Evolutionary conservation across 805 yeast species (phyloP), one percentile per base, ranked within the genome.

Genomic region (Starmerella floricola): DNA sequence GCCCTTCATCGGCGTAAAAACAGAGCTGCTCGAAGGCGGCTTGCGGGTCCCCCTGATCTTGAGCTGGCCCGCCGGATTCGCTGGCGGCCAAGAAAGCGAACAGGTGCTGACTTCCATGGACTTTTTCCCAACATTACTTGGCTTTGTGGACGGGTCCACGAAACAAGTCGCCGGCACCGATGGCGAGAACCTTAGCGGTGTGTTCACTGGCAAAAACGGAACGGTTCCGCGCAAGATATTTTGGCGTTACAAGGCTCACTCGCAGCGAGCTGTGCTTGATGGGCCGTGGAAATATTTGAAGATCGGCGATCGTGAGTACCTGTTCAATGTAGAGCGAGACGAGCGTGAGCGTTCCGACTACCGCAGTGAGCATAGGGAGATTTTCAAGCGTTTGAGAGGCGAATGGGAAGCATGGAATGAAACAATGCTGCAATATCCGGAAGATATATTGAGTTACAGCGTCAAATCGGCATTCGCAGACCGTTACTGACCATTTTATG

Each of bases 1-100:
- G 50, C 78, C 80, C 2, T 55, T 71, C 34, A 45, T 58, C 3
- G 58, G 60, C 69, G 72, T 65, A 55, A 74, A 74, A 52, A 66
- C 67, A 64, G 74, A 74, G 71, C 68, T 76, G 3, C 62, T 72
- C 3, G 79, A 75, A 54, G 79, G 79, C 20, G 80, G 78, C 8
- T 69, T 73, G 19, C 65, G 75, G 17, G 72, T 76, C 52, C 79
- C 79, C 0, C 58, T 72, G 44, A 66, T 75, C 38, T 50, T 73
- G 5, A 64, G 63, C 45, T 64, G 65, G 49, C 77, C 76, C 0
- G 55, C 59, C 4, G 45, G 49, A 21, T 32, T 40, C n/a, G 43
- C 49, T 18, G 38, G 45, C 6, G 47, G 55, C 11, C 55, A 66
- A 12, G 41, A 34, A 17, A 51, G 57, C n/a, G 49, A 58, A 21